Percentiles rank a stretch among this genome's conserved stretches.
phyloP scores from a whole-genome alignment of 2,329 filamentous ascomycete genomes.

The Sordariomycetes sp. region DNA sequence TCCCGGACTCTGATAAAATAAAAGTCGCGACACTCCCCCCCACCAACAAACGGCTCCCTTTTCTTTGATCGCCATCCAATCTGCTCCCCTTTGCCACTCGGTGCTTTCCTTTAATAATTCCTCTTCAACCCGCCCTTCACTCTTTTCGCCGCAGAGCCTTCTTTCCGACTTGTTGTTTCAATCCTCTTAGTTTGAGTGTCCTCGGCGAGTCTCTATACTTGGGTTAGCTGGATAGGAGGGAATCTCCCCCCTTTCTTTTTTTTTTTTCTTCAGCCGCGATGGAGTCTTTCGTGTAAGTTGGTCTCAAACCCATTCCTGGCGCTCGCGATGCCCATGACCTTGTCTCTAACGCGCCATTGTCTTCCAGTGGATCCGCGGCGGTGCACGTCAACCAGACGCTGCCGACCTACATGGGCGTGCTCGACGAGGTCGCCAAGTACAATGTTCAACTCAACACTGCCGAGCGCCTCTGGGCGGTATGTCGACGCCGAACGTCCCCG shows the following conservation, averaged over 20 bases:
- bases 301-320: not conserved
- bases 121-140: not conserved
- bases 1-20: not conserved
- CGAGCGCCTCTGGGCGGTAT: conserved; percentile 80
- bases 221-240: not conserved
- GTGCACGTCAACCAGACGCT: conserved; percentile 35
- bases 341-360: not conserved
- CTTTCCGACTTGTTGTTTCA: not conserved
- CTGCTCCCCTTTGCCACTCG: not conserved
- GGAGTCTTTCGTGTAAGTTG: conserved; percentile 4
- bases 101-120: not conserved
- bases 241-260: not conserved
- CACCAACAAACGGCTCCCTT: not conserved
- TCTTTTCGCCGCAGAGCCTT: not conserved
- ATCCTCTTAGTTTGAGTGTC: not conserved
- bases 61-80: not conserved
- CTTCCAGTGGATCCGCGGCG: conserved; percentile 38
- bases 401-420: conserved; percentile 41
- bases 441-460: conserved; percentile 79
- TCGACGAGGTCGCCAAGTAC: conserved; percentile 55
- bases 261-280: conserved; percentile 1
- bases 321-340: not conserved
- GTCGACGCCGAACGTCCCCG: conserved; percentile 18
- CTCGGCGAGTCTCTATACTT: not conserved
- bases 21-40: not conserved